These are phyloP conservation scores for Iberis pinnata DNA, from an alignment of 345 rosid species.

Conservation along the genomic window DNA sequence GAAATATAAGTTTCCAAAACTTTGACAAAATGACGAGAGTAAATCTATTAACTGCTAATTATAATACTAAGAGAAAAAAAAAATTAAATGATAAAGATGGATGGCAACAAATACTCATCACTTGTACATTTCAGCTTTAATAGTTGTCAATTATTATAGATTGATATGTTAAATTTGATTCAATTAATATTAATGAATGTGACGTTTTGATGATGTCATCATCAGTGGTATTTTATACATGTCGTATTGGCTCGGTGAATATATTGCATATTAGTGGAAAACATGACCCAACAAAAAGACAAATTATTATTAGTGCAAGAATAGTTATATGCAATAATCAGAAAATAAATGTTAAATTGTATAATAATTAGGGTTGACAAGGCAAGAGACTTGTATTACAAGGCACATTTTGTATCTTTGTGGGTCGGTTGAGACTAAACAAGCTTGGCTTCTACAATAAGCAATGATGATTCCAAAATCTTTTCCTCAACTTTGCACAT, in stretches of 20 bases:
- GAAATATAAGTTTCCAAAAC: slow-evolving; percentile 13
- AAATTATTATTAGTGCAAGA: background rate
- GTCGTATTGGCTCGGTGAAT: no score
- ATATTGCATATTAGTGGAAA: slow-evolving; percentile 18
- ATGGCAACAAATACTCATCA: no score
- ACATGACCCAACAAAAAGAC: background rate
- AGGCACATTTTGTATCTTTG: slow-evolving; percentile 19
- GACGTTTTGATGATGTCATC: slow-evolving; percentile 21
- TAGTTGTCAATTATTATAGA: slow-evolving; percentile 18
- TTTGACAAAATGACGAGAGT: slow-evolving; percentile 13
- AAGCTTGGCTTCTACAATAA: slow-evolving; percentile 31
- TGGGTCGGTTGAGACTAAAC: slow-evolving; percentile 13
- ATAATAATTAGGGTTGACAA: slow-evolving; percentile 20
- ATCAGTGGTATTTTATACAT: no score
- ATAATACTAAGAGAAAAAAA: no score
- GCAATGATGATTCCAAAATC: slow-evolving; percentile 29
- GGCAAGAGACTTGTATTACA: slow-evolving; percentile 22
- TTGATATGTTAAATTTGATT: slow-evolving; percentile 18
- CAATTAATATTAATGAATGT: background rate
- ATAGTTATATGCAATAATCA: no score
- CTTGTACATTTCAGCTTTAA: slow-evolving; percentile 16
- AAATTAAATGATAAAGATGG: no score
- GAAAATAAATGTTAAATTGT: no score
- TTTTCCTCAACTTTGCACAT: slow-evolving; percentile 14
- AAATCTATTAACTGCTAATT: no score